Evolutionary conservation across 139 green algal species (phyloP), one percentile per base, ranked within the genome.

Genomic region (Spirogloea muscicola): DNA sequence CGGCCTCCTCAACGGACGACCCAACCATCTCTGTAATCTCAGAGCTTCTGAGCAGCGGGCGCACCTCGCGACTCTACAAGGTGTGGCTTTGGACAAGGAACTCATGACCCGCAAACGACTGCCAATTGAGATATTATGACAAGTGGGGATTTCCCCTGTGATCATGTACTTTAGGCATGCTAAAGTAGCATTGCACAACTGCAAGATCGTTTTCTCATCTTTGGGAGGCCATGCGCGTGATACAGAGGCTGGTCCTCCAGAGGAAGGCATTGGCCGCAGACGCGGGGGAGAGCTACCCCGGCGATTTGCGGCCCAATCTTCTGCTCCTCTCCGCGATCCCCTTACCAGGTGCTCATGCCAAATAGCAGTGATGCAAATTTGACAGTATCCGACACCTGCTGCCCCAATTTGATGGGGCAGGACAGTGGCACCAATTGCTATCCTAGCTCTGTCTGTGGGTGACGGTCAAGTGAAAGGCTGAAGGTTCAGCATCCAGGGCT

Each of bases 31-130:
- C 36, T 39, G 39, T 63, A 0, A 62, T 85, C 78, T 80, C 71
- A 49, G 86, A 89, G 36, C 31, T 90, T 29, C 77, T 94, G 33
- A 83, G 71, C 25, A 79, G 83, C 44, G 64, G 76, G 6, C 64
- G 89, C 3, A 85, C 78, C 58, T 81, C 77, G 2, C 85, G 89
- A n/a, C 68, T 93, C 58, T 84, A 86, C 42, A 38, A 73, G 49
- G 38, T n/a, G n/a, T n/a, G n/a, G n/a, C n/a, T n/a, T n/a, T n/a
- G n/a, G n/a, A n/a, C n/a, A n/a, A n/a, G n/a, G n/a, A n/a, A n/a
- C n/a, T n/a, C n/a, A n/a, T n/a, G n/a, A n/a, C n/a, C n/a, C n/a
- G n/a, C n/a, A n/a, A n/a, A n/a, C n/a, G n/a, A n/a, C n/a, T n/a
- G n/a, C n/a, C n/a, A n/a, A n/a, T n/a, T n/a, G n/a, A n/a, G n/a